Conservation (phyloP, 441 rosid species). For the Capsella rubella region DNA sequence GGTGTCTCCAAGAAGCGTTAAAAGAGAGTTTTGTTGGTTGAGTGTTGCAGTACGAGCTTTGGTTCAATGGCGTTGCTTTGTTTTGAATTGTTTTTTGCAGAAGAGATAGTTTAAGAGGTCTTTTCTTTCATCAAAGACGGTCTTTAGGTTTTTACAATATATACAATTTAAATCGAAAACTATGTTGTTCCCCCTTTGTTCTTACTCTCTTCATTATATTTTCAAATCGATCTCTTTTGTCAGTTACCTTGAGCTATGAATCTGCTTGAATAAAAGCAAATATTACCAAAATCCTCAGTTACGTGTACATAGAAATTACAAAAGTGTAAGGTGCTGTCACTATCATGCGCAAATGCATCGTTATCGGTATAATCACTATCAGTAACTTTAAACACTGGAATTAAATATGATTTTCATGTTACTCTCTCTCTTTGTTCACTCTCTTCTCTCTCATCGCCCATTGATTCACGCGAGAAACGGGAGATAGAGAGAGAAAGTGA, state of each 20-base stretch:
- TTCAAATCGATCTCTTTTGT: background rate
- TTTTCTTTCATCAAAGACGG: constrained; percentile 4
- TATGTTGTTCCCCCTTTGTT: background rate
- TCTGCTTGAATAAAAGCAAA: background rate
- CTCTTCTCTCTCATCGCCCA: constrained; percentile 17
- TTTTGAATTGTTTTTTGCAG: constrained; percentile 11
- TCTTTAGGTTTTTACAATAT: constrained; percentile 14
- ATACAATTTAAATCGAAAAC: constrained; percentile 3
- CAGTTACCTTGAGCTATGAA: background rate
- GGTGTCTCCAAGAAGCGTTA: constrained; percentile 96
- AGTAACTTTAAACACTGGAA: constrained; percentile 26
- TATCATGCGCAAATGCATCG: constrained; percentile 29
- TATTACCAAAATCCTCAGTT: too few relatives aligned
- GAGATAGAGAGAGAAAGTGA: constrained; percentile 17
- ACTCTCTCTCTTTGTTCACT: constrained; percentile 26
- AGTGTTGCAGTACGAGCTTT: background rate
- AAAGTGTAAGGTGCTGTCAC: constrained; percentile 1
- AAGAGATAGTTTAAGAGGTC: constrained; percentile 17
- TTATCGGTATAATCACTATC: constrained; percentile 8
- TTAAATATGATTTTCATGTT: constrained; percentile 13
- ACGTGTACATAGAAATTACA: background rate
- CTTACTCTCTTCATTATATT: background rate
- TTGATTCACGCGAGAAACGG: constrained; percentile 34
- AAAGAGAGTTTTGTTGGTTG: constrained; percentile 35
- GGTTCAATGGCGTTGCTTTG: constrained; percentile 34